These are phyloP conservation scores for Melastoma malabathricum DNA, from an alignment of 345 rosid genomes.

Conservation along the genomic window DNA sequence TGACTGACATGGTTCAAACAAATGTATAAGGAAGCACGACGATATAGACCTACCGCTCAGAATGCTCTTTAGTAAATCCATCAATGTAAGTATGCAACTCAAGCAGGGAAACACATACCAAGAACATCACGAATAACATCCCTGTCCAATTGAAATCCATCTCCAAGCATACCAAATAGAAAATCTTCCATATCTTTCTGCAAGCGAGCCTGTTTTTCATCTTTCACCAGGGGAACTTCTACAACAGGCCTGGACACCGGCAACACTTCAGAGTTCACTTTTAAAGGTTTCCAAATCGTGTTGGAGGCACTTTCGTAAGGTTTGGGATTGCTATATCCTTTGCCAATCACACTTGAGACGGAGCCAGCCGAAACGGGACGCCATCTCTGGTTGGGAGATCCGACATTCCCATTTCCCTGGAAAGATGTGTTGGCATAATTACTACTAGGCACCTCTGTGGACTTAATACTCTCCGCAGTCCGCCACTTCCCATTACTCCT, in stretches of 20 bases:
- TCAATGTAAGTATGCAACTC: background rate
- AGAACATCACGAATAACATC: conserved; percentile 26
- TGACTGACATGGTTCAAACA: background rate
- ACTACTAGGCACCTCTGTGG: conserved; percentile 11
- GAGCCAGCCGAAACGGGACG: conserved; percentile 33
- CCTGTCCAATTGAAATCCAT: conserved; percentile 30
- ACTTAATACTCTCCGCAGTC: conserved; percentile 6
- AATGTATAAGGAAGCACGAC: background rate
- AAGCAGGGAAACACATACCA: conserved; percentile 18
- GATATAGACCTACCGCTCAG: background rate
- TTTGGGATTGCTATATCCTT: conserved; percentile 20
- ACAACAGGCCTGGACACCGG: conserved; percentile 22
- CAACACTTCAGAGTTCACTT: conserved; percentile 23
- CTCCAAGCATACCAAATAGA: conserved; percentile 37
- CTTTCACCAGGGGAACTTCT: conserved; percentile 10
- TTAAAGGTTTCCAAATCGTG: conserved; percentile 23
- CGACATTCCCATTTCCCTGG: conserved; percentile 15
- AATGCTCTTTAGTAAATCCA: too few relatives aligned
- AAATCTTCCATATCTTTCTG: conserved; percentile 32
- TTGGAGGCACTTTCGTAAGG: conserved; percentile 17
- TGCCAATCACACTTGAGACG: conserved; percentile 33
- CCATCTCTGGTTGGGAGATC: conserved; percentile 22
- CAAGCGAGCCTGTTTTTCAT: conserved; percentile 13
- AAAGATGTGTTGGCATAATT: conserved; percentile 4
- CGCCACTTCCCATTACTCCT: conserved; percentile 6